phyloP scores from a whole-genome alignment of 768 basidiomycete genomes.

The Naganishia randhawae region DNA sequence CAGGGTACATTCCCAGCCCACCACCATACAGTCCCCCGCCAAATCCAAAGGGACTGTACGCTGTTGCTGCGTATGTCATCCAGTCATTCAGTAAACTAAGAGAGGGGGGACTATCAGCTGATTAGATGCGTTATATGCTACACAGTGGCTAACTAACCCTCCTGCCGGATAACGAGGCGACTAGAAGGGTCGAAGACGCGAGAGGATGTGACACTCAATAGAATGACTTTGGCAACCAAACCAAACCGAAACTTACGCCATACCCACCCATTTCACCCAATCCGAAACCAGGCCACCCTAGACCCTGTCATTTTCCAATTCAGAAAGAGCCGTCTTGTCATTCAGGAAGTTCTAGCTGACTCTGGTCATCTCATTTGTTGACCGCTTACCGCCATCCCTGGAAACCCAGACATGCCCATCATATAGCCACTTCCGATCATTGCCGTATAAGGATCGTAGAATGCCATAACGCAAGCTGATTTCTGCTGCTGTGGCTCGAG shows the following conservation, averaged over 20 bases:
- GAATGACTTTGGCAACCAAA: background rate
- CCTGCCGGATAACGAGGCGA: conserved; percentile 28
- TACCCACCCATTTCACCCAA: conserved; percentile 16
- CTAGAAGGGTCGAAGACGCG: background rate
- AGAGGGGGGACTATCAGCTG: background rate
- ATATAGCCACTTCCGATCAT: conserved; percentile 20
- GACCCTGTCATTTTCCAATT: background rate
- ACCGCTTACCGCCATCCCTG: conserved; percentile 28
- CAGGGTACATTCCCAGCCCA: background rate
- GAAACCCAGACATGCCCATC: conserved; percentile 21
- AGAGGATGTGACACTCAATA: background rate
- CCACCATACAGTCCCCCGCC: conserved; percentile 4
- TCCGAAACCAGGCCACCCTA: conserved; percentile 23
- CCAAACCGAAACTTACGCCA: conserved; percentile 3
- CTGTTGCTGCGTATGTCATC: conserved; percentile 15
- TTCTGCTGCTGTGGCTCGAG: background rate
- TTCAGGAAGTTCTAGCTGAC: no score
- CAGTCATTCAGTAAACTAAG: conserved; percentile 23
- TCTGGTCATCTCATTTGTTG: no score
- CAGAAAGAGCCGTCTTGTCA: background rate
- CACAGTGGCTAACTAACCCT: conserved; percentile 13
- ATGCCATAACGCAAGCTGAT: conserved; percentile 8
- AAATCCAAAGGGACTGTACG: background rate
- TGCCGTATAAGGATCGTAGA: conserved; percentile 25
- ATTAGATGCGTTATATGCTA: background rate